These are phyloP conservation scores for Suhomyces sp. DNA, from an alignment of 805 yeast species.

Conservation along the genomic window DNA sequence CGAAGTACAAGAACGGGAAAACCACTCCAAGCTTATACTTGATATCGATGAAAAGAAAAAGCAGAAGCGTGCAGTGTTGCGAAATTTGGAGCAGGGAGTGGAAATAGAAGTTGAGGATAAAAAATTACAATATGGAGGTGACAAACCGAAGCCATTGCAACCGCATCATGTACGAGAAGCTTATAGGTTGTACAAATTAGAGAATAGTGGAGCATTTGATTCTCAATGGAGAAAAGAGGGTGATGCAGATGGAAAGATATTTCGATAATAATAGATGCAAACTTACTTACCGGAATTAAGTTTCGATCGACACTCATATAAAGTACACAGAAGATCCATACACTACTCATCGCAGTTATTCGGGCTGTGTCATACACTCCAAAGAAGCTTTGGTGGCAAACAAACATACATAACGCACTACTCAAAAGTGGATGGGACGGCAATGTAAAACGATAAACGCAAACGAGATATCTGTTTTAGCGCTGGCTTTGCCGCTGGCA, in stretches of 20 bases:
- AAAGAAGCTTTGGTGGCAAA: too few species aligned
- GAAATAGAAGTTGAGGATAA: slow-evolving; percentile 29
- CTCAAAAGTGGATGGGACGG: too few species aligned
- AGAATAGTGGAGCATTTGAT: slow-evolving; percentile 60
- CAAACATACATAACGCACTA: not conserved
- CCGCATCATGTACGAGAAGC: slow-evolving; percentile 91
- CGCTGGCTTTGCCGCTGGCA: too few species aligned
- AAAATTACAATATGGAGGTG: slow-evolving; percentile 34
- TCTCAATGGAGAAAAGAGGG: slow-evolving; percentile 71
- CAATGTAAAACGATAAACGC: too few species aligned
- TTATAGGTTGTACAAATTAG: slow-evolving; percentile 72
- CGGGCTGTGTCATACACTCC: too few species aligned
- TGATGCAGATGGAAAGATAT: slow-evolving; percentile 67
- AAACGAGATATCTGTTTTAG: too few species aligned
- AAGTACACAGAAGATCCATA: too few species aligned
- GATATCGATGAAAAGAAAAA: slow-evolving; percentile 43
- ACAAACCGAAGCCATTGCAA: slow-evolving; percentile 57
- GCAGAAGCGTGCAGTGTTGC: slow-evolving; percentile 31
- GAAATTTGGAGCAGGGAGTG: slow-evolving; percentile 40
- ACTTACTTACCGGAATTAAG: too few species aligned
- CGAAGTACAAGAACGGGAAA: slow-evolving; percentile 61
- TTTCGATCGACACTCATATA: too few species aligned
- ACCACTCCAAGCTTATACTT: slow-evolving; percentile 38
- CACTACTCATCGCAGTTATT: too few species aligned
- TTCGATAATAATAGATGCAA: slow-evolving; percentile 56